These are phyloP conservation scores for Penicillium sp. DNA, from an alignment of 2,329 filamentous ascomycete species.

Conservation along the genomic window DNA sequence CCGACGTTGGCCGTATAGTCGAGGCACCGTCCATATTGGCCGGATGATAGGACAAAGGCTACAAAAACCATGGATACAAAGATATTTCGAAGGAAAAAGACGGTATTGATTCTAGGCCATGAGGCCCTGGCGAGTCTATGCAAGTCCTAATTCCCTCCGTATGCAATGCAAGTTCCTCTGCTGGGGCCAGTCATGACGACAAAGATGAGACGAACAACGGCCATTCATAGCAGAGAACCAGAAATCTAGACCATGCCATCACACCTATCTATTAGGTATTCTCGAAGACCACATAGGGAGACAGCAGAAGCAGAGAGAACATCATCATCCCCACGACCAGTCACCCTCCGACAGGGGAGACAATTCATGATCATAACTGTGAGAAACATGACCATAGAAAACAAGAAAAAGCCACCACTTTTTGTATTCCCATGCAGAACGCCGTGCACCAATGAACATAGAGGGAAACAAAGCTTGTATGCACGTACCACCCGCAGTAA, in stretches of 20 bases:
- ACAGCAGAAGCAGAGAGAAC: background rate
- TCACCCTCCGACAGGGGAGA: background rate
- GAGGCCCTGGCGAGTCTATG: background rate
- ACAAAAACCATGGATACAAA: background rate
- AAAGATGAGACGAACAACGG: background rate
- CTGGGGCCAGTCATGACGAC: background rate
- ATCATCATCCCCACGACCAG: background rate
- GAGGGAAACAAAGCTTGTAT: background rate
- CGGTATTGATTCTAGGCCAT: background rate
- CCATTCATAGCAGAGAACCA: background rate
- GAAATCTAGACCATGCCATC: background rate
- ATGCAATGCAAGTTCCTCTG: background rate
- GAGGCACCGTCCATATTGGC: no score
- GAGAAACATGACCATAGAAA: background rate
- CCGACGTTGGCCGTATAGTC: no score
- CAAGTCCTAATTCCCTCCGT: background rate
- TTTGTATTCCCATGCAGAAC: slow-evolving; percentile 14
- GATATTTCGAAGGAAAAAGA: background rate
- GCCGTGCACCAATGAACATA: slow-evolving; percentile 9
- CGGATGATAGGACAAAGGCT: background rate
- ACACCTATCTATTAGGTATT: background rate
- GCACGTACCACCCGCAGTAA: background rate
- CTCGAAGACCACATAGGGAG: background rate
- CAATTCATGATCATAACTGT: background rate
- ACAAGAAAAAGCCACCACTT: slow-evolving; percentile 2